These are phyloP conservation scores for Cardamine resedifolia DNA, from an alignment of 345 rosid genomes.

Conservation along the genomic window DNA sequence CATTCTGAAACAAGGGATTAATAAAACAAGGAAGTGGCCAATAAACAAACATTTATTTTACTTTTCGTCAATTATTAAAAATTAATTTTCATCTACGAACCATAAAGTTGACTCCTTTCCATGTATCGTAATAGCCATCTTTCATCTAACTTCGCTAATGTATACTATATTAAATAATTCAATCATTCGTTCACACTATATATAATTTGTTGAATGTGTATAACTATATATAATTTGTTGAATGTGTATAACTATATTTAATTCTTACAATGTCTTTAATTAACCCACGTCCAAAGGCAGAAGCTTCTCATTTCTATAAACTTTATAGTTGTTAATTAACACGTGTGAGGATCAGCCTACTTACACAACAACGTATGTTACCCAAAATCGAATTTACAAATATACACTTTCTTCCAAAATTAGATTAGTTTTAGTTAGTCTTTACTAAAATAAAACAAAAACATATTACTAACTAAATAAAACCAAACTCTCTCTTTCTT, in stretches of 20 bases:
- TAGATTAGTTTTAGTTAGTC: conserved; percentile 22
- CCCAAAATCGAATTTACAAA: conserved; percentile 8
- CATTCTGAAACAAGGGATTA: too few species aligned
- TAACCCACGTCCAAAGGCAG: background rate
- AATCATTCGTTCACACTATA: conserved; percentile 13
- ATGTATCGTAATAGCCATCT: background rate
- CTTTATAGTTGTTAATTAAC: background rate
- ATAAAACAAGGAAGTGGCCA: background rate
- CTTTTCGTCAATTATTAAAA: background rate
- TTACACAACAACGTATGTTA: conserved; percentile 6
- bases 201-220: too few species aligned
- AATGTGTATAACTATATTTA: background rate
- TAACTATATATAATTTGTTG: too few species aligned
- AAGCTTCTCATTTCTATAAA: background rate
- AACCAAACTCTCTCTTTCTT: conserved; percentile 19
- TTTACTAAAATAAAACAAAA: conserved; percentile 27
- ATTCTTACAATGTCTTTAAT: background rate
- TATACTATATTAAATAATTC: background rate
- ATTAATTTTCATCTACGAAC: background rate
- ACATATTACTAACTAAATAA: conserved; percentile 20
- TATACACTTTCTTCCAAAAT: conserved; percentile 8
- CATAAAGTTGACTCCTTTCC: conserved; percentile 1
- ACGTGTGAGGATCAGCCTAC: background rate
- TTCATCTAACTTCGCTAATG: background rate
- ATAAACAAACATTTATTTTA: background rate